These are phyloP conservation scores for Noccaea caerulescens DNA, from an alignment of 345 rosid species.

Conservation along the genomic window DNA sequence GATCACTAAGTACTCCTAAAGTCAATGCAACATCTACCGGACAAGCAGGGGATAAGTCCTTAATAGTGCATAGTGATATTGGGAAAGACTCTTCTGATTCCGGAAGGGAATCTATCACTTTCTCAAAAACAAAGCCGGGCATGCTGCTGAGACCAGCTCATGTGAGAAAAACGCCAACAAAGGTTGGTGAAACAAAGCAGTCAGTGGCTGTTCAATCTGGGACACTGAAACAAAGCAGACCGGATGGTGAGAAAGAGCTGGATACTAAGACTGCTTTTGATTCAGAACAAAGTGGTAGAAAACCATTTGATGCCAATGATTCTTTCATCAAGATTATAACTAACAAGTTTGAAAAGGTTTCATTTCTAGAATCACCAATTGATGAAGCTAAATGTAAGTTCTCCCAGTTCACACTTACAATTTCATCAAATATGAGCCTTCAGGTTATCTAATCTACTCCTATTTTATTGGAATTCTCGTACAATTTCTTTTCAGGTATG, in stretches of 20 bases:
- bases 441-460: constrained; percentile 2
- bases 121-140: constrained; percentile 88
- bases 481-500: constrained; percentile 54
- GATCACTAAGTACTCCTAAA: constrained; percentile 56
- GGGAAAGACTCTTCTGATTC: constrained; percentile 57
- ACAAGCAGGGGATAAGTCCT: constrained; percentile 54
- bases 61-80: constrained; percentile 45
- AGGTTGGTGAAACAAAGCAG: constrained; percentile 57
- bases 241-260: constrained; percentile 45
- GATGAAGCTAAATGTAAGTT: constrained; percentile 63
- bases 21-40: constrained; percentile 57
- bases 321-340: constrained; percentile 50
- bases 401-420: constrained; percentile 25
- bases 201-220: constrained; percentile 53
- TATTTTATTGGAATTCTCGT: constrained; percentile 1
- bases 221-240: constrained; percentile 37
- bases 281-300: constrained; percentile 46
- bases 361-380: constrained; percentile 54
- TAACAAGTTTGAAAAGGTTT: constrained; percentile 52
- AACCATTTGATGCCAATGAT: constrained; percentile 51
- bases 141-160: constrained; percentile 94
- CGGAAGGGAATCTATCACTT: constrained; percentile 69
- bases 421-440: constrained; percentile 26
- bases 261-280: constrained; percentile 38
- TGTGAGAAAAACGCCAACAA: constrained; percentile 59